phyloP scores from a whole-genome alignment of 2,329 filamentous ascomycete genomes.

The Neonectria ditissima region DNA sequence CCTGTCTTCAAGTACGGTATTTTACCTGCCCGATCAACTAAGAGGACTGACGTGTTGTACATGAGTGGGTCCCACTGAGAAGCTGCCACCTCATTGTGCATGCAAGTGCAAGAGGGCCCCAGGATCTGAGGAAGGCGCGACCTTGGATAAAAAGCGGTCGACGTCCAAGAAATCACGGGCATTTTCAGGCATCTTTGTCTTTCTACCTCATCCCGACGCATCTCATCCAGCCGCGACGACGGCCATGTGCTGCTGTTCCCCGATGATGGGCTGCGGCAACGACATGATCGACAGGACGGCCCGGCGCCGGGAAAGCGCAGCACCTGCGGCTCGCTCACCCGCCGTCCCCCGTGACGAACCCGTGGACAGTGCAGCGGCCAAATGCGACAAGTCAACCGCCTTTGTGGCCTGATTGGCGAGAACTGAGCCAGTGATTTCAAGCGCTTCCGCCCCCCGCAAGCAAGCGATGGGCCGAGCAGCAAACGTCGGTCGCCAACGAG shows the following conservation, averaged over 20 bases:
- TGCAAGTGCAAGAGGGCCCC: slow-evolving; percentile 37
- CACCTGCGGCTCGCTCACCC: slow-evolving; percentile 28
- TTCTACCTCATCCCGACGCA: slow-evolving; percentile 9
- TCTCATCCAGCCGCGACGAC: slow-evolving; percentile 1
- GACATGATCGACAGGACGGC: slow-evolving; percentile 13
- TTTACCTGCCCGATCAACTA: slow-evolving; percentile 8
- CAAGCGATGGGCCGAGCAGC: slow-evolving; percentile 25
- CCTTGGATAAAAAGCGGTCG: slow-evolving; percentile 38
- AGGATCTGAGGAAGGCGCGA: slow-evolving; percentile 31
- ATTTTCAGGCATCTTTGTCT: not conserved
- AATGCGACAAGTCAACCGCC: slow-evolving; percentile 41
- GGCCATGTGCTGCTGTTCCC: not conserved
- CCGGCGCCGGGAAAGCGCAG: slow-evolving; percentile 7
- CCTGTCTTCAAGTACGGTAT: not conserved
- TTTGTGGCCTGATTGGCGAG: slow-evolving; percentile 42
- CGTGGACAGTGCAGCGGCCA: slow-evolving; percentile 43
- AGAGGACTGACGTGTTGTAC: slow-evolving; percentile 39
- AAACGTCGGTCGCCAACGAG: slow-evolving; percentile 30
- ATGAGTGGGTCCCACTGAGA: slow-evolving; percentile 43
- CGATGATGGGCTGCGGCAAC: not conserved
- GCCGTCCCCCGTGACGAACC: slow-evolving; percentile 39
- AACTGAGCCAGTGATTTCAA: slow-evolving; percentile 30
- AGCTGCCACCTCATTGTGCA: slow-evolving; percentile 47
- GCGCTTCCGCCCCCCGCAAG: slow-evolving; percentile 26
- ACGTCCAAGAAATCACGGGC: not conserved